Evolutionary conservation across 2,329 filamentous ascomycete species (phyloP).

Genomic region (Escovopsis sp.): DNA sequence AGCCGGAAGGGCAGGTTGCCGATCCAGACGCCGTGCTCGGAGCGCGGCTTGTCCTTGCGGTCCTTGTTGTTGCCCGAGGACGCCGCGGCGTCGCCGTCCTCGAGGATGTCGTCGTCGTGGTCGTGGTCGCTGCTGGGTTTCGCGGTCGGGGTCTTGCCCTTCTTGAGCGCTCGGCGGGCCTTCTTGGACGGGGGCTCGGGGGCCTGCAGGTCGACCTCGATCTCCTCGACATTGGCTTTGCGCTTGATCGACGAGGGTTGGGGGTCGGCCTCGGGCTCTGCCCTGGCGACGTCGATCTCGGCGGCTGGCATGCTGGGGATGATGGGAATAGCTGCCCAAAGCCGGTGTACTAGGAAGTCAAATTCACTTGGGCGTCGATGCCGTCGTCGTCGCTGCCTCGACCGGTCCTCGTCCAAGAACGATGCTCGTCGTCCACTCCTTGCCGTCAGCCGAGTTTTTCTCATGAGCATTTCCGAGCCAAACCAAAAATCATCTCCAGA

Average conservation of each 20-base stretch:
- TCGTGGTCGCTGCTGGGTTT: conserved; percentile 22
- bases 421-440: too few species aligned
- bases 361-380: too few species aligned
- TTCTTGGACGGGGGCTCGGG: conserved; percentile 94
- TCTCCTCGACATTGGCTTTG: conserved; percentile 53
- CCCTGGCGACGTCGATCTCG: conserved; percentile 3
- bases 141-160: conserved; percentile 46
- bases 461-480: too few species aligned
- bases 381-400: too few species aligned
- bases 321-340: too few species aligned
- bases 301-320: conserved; percentile 6
- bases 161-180: conserved; percentile 77
- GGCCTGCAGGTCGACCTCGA: conserved; percentile 79
- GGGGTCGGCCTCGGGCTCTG: conserved; percentile 3
- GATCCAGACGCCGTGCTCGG: conserved; percentile 82
- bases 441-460: too few species aligned
- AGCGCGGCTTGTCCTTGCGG: conserved; percentile 37
- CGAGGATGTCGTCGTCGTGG: conserved; percentile 17
- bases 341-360: too few species aligned
- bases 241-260: conserved; percentile 36
- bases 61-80: conserved; percentile 20
- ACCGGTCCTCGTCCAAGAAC: too few species aligned
- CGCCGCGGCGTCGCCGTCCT: conserved; percentile 23
- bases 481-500: too few species aligned
- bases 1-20: conserved; percentile 82